phyloP scores from a whole-genome alignment of 257 asterid genomes.

The Knoxia roxburghii region DNA sequence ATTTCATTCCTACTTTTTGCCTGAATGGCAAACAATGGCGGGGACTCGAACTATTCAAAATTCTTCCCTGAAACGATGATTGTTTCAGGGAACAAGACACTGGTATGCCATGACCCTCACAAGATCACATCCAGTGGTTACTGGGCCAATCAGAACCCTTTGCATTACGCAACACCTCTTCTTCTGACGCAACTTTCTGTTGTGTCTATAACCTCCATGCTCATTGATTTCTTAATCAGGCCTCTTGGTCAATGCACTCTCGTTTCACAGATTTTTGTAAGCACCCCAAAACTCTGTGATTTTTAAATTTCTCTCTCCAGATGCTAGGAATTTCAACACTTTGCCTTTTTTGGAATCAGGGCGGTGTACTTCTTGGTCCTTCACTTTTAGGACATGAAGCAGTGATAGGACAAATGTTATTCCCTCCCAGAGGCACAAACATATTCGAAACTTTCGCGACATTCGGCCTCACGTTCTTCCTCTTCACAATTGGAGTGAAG shows the following conservation, averaged over 20 bases:
- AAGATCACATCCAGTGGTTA: constrained; percentile 40
- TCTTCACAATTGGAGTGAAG: constrained; percentile 57
- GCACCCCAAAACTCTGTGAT: background rate
- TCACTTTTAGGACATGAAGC: constrained; percentile 45
- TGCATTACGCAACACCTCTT: constrained; percentile 54
- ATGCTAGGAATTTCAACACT: background rate
- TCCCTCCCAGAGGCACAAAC: constrained; percentile 45
- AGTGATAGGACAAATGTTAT: constrained; percentile 24
- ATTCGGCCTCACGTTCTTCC: constrained; percentile 61
- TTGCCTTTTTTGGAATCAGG: constrained; percentile 28
- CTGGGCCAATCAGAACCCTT: constrained; percentile 38
- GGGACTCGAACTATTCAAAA: background rate
- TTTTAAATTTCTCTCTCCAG: too few relatives aligned
- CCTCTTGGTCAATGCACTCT: constrained; percentile 72
- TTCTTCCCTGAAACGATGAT: background rate
- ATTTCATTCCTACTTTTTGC: too few relatives aligned
- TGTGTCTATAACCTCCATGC: constrained; percentile 38
- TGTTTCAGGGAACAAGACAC: constrained; percentile 18
- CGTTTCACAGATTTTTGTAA: constrained; percentile 66
- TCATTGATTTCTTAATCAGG: constrained; percentile 44
- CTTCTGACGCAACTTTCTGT: constrained; percentile 50
- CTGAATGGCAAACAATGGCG: background rate
- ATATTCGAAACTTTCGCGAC: constrained; percentile 44
- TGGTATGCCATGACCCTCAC: constrained; percentile 50
- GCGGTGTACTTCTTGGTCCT: constrained; percentile 70